These are phyloP conservation scores for Yamadazyma sp. DNA, from an alignment of 805 yeast genomes.

Conservation along the genomic window DNA sequence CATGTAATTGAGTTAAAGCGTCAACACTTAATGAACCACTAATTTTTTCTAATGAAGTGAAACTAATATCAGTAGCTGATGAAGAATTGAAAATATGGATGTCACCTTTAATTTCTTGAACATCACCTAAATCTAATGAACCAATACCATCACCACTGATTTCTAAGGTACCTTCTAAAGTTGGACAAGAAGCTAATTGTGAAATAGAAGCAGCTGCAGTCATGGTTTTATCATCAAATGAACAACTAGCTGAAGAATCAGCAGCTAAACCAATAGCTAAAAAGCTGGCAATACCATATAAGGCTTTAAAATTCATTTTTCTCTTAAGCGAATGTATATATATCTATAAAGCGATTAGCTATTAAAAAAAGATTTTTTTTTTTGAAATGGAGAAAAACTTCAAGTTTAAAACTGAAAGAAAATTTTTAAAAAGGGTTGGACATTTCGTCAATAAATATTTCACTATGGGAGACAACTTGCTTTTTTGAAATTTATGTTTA, in stretches of 20 bases:
- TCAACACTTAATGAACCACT: constrained; percentile 34
- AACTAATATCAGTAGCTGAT: constrained; percentile 30
- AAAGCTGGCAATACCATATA: constrained; percentile 8
- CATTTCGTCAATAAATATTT: too few relatives aligned
- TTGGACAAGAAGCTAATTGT: constrained; percentile 36
- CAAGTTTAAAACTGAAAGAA: too few relatives aligned
- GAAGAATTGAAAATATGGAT: constrained; percentile 38
- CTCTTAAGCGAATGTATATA: too few relatives aligned
- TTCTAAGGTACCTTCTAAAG: constrained; percentile 38
- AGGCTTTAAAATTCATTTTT: constrained; percentile 11
- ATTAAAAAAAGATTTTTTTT: too few relatives aligned
- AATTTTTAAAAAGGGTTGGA: too few relatives aligned
- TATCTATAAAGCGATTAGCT: background rate
- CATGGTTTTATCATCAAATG: constrained; percentile 35
- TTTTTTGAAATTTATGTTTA: too few relatives aligned
- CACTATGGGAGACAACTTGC: too few relatives aligned
- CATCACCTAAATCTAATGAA: constrained; percentile 26
- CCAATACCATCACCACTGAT: constrained; percentile 32
- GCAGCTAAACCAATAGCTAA: constrained; percentile 5
- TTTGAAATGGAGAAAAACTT: too few relatives aligned
- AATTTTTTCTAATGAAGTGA: constrained; percentile 27
- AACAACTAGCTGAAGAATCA: constrained; percentile 22
- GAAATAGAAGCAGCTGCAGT: constrained; percentile 36
- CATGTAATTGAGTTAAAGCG: constrained; percentile 38
- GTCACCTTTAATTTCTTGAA: constrained; percentile 28